Evolutionary conservation across 768 basidiomycete genomes (phyloP).

Genomic region (Tephrocybe sp.): DNA sequence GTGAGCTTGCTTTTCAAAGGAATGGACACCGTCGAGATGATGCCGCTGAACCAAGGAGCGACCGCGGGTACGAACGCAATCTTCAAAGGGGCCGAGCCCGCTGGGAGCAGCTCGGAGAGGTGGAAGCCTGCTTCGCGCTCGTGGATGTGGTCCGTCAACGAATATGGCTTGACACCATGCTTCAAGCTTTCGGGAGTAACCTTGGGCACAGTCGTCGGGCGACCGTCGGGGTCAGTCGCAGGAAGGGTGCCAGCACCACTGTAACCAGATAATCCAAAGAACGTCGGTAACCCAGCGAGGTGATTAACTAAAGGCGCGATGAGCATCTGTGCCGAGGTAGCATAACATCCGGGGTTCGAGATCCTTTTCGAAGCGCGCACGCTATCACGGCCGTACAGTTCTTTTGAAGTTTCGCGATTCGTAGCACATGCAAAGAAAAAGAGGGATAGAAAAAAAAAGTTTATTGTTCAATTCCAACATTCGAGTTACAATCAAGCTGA

Average conservation of each 20-base stretch:
- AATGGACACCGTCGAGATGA: conserved; percentile 82
- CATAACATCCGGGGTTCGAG: conserved; percentile 97
- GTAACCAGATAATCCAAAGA: conserved; percentile 93
- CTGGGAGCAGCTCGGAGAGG: conserved; percentile 59
- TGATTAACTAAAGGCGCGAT: conserved; percentile 83
- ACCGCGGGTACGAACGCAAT: conserved; percentile 87
- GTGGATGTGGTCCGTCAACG: conserved; percentile 97
- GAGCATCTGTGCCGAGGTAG: conserved; percentile 89
- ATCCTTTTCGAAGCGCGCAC: conserved; percentile 78
- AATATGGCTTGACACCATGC: conserved; percentile 79
- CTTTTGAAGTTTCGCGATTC: conserved; percentile 40
- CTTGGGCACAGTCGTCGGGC: conserved; percentile 77
- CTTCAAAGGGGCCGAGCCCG: conserved; percentile 36
- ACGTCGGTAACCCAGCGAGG: conserved; percentile 67
- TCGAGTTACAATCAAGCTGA: conserved; percentile 33
- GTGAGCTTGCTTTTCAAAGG: conserved; percentile 67
- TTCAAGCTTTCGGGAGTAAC: conserved; percentile 71
- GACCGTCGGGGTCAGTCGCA: conserved; percentile 63
- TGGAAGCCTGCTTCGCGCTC: conserved; percentile 92
- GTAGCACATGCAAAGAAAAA: conserved; percentile 19
- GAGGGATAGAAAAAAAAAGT: conserved; percentile 30
- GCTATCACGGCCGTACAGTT: conserved; percentile 76
- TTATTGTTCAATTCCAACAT: conserved; percentile 21
- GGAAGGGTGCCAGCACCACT: conserved; percentile 91
- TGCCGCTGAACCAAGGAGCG: conserved; percentile 95